Percentiles rank a stretch among this genome's conserved stretches.
phyloP scores from a whole-genome alignment of 1,139 yeast species.

The Lodderomyces parapsilosis region DNA sequence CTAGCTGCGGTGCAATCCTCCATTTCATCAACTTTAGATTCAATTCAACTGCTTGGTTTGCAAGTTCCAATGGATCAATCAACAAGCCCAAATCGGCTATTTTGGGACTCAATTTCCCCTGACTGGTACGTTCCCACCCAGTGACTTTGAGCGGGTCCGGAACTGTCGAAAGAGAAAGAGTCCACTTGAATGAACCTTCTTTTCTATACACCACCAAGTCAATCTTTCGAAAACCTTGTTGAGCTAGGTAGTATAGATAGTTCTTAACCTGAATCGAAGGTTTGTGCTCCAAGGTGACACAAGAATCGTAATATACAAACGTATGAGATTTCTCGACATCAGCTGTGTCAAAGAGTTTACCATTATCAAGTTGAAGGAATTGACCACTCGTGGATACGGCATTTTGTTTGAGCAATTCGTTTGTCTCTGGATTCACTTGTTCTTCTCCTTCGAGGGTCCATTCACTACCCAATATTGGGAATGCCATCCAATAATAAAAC shows the following conservation, averaged over 20 bases:
- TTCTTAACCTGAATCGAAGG: constrained; percentile 71
- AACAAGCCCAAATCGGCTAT: constrained; percentile 77
- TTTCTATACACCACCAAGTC: constrained; percentile 35
- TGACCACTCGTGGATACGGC: constrained; percentile 9
- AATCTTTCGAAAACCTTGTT: constrained; percentile 33
- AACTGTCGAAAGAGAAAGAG: constrained; percentile 15
- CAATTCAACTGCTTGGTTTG: constrained; percentile 89
- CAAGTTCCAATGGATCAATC: constrained; percentile 75
- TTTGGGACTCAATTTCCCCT: constrained; percentile 77
- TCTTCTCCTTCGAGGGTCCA: constrained; percentile 29
- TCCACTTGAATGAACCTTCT: constrained; percentile 27
- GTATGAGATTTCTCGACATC: constrained; percentile 10
- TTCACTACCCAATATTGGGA: constrained; percentile 57
- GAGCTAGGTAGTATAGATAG: constrained; percentile 54
- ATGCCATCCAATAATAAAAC: constrained; percentile 87
- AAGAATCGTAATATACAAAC: constrained; percentile 64
- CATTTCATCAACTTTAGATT: constrained; percentile 93
- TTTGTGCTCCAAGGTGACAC: constrained; percentile 36
- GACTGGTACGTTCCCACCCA: constrained; percentile 89
- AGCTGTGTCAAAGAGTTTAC: constrained; percentile 6
- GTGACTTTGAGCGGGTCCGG: constrained; percentile 38
- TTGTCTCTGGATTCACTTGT: constrained; percentile 7
- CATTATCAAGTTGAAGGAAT: constrained; percentile 16
- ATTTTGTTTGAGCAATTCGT: neutral
- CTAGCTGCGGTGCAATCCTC: constrained; percentile 84